Conservation (phyloP, 805 yeast genomes). For the Hanseniaspora clermontiae region DNA sequence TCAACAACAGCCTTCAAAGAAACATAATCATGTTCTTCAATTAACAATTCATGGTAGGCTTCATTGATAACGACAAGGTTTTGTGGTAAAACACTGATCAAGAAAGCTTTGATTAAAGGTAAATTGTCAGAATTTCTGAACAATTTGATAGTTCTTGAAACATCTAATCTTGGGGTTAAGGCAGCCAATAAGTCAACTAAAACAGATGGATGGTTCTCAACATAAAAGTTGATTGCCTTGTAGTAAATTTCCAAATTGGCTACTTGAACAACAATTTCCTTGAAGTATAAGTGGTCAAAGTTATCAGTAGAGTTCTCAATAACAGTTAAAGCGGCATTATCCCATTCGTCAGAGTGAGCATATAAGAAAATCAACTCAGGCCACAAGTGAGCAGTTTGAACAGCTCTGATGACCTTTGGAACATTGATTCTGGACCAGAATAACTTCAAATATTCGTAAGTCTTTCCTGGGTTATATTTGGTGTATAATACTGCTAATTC, state of each 20-base stretch:
- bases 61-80: slow-evolving; percentile 83
- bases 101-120: slow-evolving; percentile 90
- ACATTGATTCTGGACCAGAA: slow-evolving; percentile 98
- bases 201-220: slow-evolving; percentile 81
- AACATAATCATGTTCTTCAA: slow-evolving; percentile 93
- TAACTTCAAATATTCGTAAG: slow-evolving; percentile 90
- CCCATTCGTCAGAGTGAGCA: slow-evolving; percentile 99
- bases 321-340: slow-evolving; percentile 92
- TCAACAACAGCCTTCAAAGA: slow-evolving; percentile 80
- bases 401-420: slow-evolving; percentile 90
- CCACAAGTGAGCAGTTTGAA: slow-evolving; percentile 89
- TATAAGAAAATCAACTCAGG: slow-evolving; percentile 90
- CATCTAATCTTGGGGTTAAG: slow-evolving; percentile 78
- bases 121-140: slow-evolving; percentile 91
- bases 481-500: slow-evolving; percentile 84
- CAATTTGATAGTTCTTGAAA: slow-evolving; percentile 87
- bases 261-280: slow-evolving; percentile 88
- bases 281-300: slow-evolving; percentile 86
- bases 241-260: slow-evolving; percentile 92
- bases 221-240: slow-evolving; percentile 91
- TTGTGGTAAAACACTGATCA: slow-evolving; percentile 79
- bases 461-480: slow-evolving; percentile 77
- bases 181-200: slow-evolving; percentile 75
- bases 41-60: slow-evolving; percentile 88
- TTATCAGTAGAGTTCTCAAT: slow-evolving; percentile 88